Percentiles rank a stretch among this genome's conserved stretches.
phyloP scores from a whole-genome alignment of 768 basidiomycete genomes.

The Chiua virens region DNA sequence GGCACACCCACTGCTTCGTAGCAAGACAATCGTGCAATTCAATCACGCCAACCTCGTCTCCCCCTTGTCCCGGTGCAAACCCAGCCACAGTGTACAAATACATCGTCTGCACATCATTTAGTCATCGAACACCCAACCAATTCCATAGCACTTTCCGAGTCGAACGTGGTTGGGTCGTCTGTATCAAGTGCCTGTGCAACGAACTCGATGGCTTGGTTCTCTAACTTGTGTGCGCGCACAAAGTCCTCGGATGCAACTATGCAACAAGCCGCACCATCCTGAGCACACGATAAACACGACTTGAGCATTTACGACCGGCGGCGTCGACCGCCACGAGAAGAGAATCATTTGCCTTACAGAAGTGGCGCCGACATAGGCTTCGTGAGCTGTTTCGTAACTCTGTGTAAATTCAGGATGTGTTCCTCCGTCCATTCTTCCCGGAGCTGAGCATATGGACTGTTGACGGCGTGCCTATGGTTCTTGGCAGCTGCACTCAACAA shows the following conservation, averaged over 20 bases:
- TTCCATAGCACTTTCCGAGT: slow-evolving; percentile 68
- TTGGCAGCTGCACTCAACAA: slow-evolving; percentile 55
- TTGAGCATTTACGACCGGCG: neutral
- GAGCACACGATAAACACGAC: neutral
- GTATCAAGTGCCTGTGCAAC: slow-evolving; percentile 63
- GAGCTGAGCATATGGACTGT: slow-evolving; percentile 85
- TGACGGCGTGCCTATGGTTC: slow-evolving; percentile 75
- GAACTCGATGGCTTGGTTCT: slow-evolving; percentile 86
- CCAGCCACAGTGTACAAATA: slow-evolving; percentile 62
- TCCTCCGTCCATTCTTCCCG: slow-evolving; percentile 71
- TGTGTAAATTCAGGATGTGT: slow-evolving; percentile 62
- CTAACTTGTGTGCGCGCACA: slow-evolving; percentile 64
- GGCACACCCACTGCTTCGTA: slow-evolving; percentile 60
- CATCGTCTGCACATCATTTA: slow-evolving; percentile 61
- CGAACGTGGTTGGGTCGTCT: slow-evolving; percentile 61
- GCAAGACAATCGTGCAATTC: slow-evolving; percentile 87
- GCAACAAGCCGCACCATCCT: slow-evolving; percentile 77
- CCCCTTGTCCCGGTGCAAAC: slow-evolving; percentile 55
- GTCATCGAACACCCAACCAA: slow-evolving; percentile 76
- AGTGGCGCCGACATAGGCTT: slow-evolving; percentile 89
- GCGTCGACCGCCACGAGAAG: no score
- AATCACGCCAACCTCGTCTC: slow-evolving; percentile 76
- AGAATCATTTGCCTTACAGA: slow-evolving; percentile 44
- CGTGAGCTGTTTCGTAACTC: slow-evolving; percentile 68
- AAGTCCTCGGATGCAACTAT: slow-evolving; percentile 78